Evolutionary conservation across 2,329 filamentous ascomycete species (phyloP).

Genomic region (Hypoxylon sp.): DNA sequence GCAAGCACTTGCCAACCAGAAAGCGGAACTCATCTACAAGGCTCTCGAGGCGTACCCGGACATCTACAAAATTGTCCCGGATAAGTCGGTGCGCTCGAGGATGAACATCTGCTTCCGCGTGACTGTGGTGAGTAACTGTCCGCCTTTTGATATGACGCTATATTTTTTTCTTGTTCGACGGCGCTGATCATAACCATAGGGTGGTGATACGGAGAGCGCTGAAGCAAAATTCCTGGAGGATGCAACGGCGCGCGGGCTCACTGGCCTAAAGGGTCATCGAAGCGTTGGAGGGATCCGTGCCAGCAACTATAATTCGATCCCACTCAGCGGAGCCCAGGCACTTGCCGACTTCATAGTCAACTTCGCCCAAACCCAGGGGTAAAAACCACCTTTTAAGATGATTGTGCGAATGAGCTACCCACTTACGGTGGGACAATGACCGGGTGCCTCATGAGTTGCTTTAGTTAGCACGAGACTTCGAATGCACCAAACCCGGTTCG

Average conservation of each 20-base stretch:
- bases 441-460: background rate
- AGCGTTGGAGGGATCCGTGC: constrained; percentile 88
- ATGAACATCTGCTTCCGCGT: constrained; percentile 98
- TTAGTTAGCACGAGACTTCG: no score
- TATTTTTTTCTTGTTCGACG: background rate
- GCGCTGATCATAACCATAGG: constrained; percentile 46
- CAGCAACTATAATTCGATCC: constrained; percentile 90
- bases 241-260: constrained; percentile 76
- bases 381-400: constrained; percentile 25
- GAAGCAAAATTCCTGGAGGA: constrained; percentile 87
- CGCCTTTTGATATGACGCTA: background rate
- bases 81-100: constrained; percentile 81
- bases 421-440: background rate
- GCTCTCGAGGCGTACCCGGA: constrained; percentile 81
- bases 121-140: constrained; percentile 58
- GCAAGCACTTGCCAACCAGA: constrained; percentile 79
- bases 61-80: constrained; percentile 83
- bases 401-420: background rate
- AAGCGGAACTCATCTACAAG: constrained; percentile 82
- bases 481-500: no score
- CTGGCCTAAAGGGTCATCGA: constrained; percentile 90
- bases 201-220: constrained; percentile 73
- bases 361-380: constrained; percentile 62
- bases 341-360: constrained; percentile 73
- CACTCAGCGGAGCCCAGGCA: constrained; percentile 76